Evolutionary conservation across 805 yeast genomes (phyloP).

Genomic region (Saturnispora dispora): DNA sequence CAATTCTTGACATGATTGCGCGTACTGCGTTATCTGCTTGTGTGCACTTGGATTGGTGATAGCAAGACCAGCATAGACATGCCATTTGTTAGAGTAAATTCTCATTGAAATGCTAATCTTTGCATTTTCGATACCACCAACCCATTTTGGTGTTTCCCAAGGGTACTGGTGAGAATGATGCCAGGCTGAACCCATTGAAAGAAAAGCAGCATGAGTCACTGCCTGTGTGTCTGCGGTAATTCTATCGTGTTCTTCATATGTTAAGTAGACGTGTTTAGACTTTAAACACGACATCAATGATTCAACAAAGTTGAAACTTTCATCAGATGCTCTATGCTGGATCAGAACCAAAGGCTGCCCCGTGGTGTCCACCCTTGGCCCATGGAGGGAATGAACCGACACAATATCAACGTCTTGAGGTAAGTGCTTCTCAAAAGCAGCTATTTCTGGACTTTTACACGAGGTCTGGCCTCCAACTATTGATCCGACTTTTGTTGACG

Average conservation of each 20-base stretch:
- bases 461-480: conserved; percentile 98
- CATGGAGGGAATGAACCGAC: conserved; percentile 87
- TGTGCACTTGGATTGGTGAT: conserved; percentile 94
- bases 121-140: conserved; percentile 93
- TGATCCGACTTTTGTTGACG: conserved; percentile 79
- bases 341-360: conserved; percentile 92
- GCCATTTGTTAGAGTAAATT: conserved; percentile 92
- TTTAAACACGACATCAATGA: conserved; percentile 59
- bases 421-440: conserved; percentile 66
- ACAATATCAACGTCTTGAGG: conserved; percentile 80
- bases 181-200: conserved; percentile 98
- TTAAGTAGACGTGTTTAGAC: conserved; percentile 66
- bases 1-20: conserved; percentile 73
- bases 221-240: conserved; percentile 99
- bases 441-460: conserved; percentile 84
- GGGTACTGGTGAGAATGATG: conserved; percentile 74
- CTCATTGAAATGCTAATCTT: conserved; percentile 88
- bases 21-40: conserved; percentile 80
- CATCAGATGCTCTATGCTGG: conserved; percentile 54
- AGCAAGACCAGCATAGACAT: conserved; percentile 95
- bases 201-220: conserved; percentile 94
- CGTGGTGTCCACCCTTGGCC: conserved; percentile 79
- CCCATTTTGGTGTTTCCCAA: conserved; percentile 80
- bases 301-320: conserved; percentile 52
- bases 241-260: conserved; percentile 85